Base-by-base conservation (phyloP, 169 alveolate genomes). In the Amoebophrya sp. region DNA sequence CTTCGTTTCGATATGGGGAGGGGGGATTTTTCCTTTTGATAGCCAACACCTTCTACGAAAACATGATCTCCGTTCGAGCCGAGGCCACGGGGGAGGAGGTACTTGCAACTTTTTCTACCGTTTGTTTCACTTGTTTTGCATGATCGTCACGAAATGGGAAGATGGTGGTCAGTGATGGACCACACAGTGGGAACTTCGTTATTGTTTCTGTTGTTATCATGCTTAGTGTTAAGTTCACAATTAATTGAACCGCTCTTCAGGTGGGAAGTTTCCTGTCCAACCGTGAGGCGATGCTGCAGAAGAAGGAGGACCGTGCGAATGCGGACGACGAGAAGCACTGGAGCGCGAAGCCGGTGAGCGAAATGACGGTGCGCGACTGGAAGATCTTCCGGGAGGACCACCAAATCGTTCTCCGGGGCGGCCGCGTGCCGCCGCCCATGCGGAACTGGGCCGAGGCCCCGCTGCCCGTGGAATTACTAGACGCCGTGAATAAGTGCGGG, bases 331-430 rank as follows among this genome's bases (percentile, higher is more conserved):
- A 77, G 92, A 95, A 95, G 25, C 97, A 96, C 90, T 96, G 97
- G 98, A 95, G 96, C 29, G 95, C 95, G 91, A 96, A 97, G 95
- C 93, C 94, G 39, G 91, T 94, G 47, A 95, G 90, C 25, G 96
- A 96, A 77, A 97, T 98, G 99, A 95, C 97, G 23, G 98, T 95
- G 41, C 96, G 99, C 92, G 99, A 97, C 93, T 98, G 99, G 99
- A 95, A 97, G 91, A 98, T 98, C 89, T 97, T 98, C 93, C 94
- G 99, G 94, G 99, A 97, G 94, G 99, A 98, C 92, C 95, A 96
- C 89, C 97, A 97, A 77, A 98, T 98, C 39, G 95, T 95, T 83
- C 95, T 97, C 2, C 96, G 96, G 90, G 98, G 98, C 0, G 95
- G 96, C n/a, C 91, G 97, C 33, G 98, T 97, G 41, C 99, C 99